Base-by-base conservation (phyloP, 441 rosid species). In the Mallotus japonicus region DNA sequence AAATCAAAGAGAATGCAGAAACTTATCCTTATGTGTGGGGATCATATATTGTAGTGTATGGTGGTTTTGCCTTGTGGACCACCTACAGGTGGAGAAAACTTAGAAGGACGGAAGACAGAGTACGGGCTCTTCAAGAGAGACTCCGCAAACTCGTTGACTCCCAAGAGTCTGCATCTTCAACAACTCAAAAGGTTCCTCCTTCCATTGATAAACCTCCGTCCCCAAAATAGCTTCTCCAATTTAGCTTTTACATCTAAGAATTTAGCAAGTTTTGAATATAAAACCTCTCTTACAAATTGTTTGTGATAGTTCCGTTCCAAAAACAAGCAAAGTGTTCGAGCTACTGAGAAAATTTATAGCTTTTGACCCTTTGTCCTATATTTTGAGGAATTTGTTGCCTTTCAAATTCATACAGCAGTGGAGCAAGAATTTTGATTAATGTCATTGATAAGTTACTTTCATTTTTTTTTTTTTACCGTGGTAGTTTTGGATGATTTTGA, bases 1-100 rank as follows among this genome's bases (percentile, higher is more conserved):
- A 90, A 76, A 83, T 89, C 55, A 91, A 82, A 77, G 96, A 92
- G 82, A 82, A 95, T 37, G 96, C 96, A 0, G 95, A 91, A 82
- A 85, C 93, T 58, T 95, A 89, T 67, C 99, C 99, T 5, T 92
- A 86, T 14, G 97, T 91, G 34, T 95, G 99, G 99, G 98, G 84
- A 65, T 95, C 98, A 0, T 95, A 92, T 59, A 84, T 82, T 8
- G 80, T 89, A 67, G 98, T 92, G 40, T 92, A 95, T 42, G 98
- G 99, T 4, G 92, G 93, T 68, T 87, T 92, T 24, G 85, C 75
- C 69, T 89, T 91, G 59, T 95, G 96, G 96, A 73, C 81, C 8
- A 65, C 87, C 20, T 91, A 92, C 77, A 81, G 99, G 69, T 91
- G 92, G 95, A 89, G 93, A 76, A 93, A 86, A 80, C 96, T 95